Base-by-base conservation (phyloP, 1,284 basidiomycete genomes). In the Naganishia albida region DNA sequence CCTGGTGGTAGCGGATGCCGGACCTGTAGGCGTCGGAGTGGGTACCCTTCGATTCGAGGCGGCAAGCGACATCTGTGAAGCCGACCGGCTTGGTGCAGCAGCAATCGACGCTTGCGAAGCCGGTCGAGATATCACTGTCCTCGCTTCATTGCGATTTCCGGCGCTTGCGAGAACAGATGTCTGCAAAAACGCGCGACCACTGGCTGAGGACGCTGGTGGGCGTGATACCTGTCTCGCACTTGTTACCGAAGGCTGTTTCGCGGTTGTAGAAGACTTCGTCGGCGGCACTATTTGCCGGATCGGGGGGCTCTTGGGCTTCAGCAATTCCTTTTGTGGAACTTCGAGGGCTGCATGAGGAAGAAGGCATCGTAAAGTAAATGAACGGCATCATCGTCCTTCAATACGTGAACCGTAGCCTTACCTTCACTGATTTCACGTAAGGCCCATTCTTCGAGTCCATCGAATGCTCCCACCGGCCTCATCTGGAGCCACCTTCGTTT, bases 391-490 rank as follows among this genome's bases (percentile, higher is more conserved):
- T 23, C 54, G 23, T 3, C 13, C 48, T 54, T 54, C 34, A 10
- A 7, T 44, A 50, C 25, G 20, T 25, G 42, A 55, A 1, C 13
- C 20, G 15, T 7, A 60, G 1, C 80, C 87, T 65, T 69, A 93
- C 91, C 86, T 74, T 90, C 85, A 39, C 86, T 85, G 51, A 96
- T 89, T 73, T 97, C 94, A 74, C 92, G 88, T 64, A 94, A 77
- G 0, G 88, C 86, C 91, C 92, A 95, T 7, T 84, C 83, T 55
- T 95, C 90, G 23, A 97, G 81, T 4, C 79, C 77, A 52, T 89
- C 86, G 72, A 97, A 95, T 0, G 90, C 91, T n/a, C 85, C 85
- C 49, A 87, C 86, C 63, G 88, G 85, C 18, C 88, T 83, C 40
- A 93, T 85, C n/a, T 81, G 83, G 63, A 88, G 76, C 91, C 91